phyloP scores from a whole-genome alignment of 495 filamentous ascomycete species.

The Podospora australis region DNA sequence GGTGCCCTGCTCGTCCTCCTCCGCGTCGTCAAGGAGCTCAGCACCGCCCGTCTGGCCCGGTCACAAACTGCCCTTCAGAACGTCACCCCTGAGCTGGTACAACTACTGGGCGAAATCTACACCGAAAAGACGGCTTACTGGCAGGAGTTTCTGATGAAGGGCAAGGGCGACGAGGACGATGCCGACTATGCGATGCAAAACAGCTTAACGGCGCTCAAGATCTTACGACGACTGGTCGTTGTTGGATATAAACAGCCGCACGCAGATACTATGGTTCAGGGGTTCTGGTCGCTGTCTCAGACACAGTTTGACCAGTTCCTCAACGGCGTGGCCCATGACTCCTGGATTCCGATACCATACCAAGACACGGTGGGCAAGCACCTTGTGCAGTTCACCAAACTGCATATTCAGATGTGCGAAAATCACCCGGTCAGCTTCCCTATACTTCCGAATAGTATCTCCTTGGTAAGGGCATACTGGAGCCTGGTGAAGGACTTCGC shows the following conservation, averaged over 20 bases:
- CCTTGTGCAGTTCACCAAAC: slow-evolving; percentile 79
- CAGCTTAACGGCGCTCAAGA: slow-evolving; percentile 70
- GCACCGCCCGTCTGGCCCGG: slow-evolving; percentile 65
- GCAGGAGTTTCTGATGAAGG: slow-evolving; percentile 50
- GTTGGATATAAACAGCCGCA: slow-evolving; percentile 80
- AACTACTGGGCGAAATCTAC: slow-evolving; percentile 71
- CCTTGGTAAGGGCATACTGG: slow-evolving; percentile 78
- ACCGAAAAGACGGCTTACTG: slow-evolving; percentile 64
- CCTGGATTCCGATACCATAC: slow-evolving; percentile 39
- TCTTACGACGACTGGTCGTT: slow-evolving; percentile 71
- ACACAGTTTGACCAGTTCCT: slow-evolving; percentile 68
- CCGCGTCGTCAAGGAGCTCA: slow-evolving; percentile 82
- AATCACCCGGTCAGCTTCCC: slow-evolving; percentile 73
- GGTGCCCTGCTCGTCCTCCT: slow-evolving; percentile 71
- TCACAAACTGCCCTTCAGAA: slow-evolving; percentile 67
- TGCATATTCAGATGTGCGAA: slow-evolving; percentile 78
- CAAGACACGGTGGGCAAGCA: slow-evolving; percentile 68
- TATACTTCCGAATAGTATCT: slow-evolving; percentile 66
- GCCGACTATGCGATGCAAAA: slow-evolving; percentile 60
- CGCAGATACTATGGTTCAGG: slow-evolving; percentile 61
- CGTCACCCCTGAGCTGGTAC: slow-evolving; percentile 71
- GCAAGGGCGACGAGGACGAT: slow-evolving; percentile 46
- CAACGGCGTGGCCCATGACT: slow-evolving; percentile 40
- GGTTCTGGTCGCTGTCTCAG: slow-evolving; percentile 69
- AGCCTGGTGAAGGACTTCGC: slow-evolving; percentile 67